These are phyloP conservation scores for Exophiala mesophila DNA, from an alignment of 2,329 filamentous ascomycete genomes.

Conservation along the genomic window DNA sequence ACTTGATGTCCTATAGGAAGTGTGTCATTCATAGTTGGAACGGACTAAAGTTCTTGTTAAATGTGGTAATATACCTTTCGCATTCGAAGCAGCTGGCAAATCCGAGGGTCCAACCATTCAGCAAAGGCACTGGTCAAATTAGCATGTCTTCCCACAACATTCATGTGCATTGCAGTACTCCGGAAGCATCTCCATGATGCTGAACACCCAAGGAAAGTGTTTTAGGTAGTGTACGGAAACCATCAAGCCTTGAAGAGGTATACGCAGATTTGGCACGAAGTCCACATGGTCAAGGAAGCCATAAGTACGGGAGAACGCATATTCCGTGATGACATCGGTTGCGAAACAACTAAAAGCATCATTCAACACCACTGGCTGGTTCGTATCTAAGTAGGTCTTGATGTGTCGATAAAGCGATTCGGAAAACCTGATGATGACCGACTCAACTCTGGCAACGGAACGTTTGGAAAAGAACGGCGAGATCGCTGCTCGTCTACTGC, in stretches of 20 bases:
- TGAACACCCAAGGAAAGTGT: constrained; percentile 1
- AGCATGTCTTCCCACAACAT: neutral
- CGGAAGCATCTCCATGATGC: neutral
- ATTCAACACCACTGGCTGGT: constrained; percentile 24
- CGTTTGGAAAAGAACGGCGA: constrained; percentile 23
- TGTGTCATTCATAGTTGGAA: neutral
- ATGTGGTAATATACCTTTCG: neutral
- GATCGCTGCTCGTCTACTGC: constrained; percentile 15
- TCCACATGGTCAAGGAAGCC: constrained; percentile 23
- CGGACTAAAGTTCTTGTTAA: constrained; percentile 3
- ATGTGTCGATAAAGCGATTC: constrained; percentile 23
- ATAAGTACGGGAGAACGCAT: constrained; percentile 29
- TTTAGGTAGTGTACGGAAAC: neutral
- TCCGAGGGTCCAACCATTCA: neutral
- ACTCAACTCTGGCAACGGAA: constrained; percentile 13
- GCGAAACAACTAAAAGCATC: constrained; percentile 34
- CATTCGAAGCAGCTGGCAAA: neutral
- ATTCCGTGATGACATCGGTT: constrained; percentile 44
- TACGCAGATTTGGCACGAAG: constrained; percentile 30
- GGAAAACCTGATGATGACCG: constrained; percentile 20
- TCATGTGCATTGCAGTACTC: neutral
- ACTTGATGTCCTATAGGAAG: neutral
- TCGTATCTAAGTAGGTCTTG: constrained; percentile 21
- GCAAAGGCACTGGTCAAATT: neutral
- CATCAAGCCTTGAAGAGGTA: constrained; percentile 12